phyloP scores from a whole-genome alignment of 805 yeast genomes.

The Yarrowia hollandica region DNA sequence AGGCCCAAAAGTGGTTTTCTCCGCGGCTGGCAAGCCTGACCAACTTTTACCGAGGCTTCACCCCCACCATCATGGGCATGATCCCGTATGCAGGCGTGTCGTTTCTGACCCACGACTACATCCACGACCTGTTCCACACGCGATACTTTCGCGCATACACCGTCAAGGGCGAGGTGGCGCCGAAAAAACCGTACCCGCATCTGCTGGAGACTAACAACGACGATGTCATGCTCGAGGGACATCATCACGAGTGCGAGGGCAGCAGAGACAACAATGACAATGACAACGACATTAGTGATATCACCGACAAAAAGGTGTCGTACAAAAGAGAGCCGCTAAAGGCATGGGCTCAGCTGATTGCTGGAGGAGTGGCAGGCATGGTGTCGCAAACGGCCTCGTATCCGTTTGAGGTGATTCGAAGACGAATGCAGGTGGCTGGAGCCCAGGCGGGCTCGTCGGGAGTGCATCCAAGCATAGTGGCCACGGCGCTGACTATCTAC shows the following conservation, averaged over 20 bases:
- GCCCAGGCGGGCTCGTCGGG: constrained; percentile 45
- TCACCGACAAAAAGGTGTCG: constrained; percentile 42
- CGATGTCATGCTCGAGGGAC: constrained; percentile 30
- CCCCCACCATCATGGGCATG: constrained; percentile 93
- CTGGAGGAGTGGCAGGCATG: constrained; percentile 97
- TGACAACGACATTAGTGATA: no score
- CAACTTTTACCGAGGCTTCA: constrained; percentile 91
- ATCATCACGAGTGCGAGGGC: constrained; percentile 32
- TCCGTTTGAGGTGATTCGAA: constrained; percentile 91
- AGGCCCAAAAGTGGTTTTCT: background rate
- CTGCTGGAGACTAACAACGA: constrained; percentile 16
- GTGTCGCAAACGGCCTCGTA: constrained; percentile 94
- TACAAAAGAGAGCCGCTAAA: constrained; percentile 60
- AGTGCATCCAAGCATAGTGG: constrained; percentile 29
- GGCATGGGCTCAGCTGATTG: constrained; percentile 88
- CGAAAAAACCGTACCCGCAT: constrained; percentile 4
- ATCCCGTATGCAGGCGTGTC: constrained; percentile 98
- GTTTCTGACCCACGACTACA: constrained; percentile 86
- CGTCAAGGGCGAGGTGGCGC: constrained; percentile 34
- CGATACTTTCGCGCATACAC: constrained; percentile 52
- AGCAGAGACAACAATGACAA: constrained; percentile 38
- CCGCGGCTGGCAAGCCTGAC: constrained; percentile 41
- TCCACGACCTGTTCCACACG: constrained; percentile 84
- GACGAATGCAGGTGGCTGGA: constrained; percentile 95
- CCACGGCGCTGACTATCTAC: constrained; percentile 55